Evolutionary conservation across 139 green algal species (phyloP).

Genomic region (Zygnema cylindricum): DNA sequence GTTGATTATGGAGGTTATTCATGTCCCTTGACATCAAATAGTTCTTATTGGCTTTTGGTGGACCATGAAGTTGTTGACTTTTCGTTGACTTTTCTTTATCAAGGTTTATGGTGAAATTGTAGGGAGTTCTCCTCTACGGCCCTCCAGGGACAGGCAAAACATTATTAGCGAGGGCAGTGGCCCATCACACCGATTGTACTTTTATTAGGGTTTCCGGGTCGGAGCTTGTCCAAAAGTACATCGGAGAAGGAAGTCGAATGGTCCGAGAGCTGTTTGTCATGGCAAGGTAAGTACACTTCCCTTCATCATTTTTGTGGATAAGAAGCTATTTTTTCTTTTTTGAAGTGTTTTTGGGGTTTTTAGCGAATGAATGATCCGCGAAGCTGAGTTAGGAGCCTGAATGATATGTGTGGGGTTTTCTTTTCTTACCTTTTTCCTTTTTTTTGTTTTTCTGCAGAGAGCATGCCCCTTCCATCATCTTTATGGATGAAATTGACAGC

Average conservation of each 20-base stretch:
- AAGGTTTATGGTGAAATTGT: not conserved
- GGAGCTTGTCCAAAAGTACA: constrained; percentile 99
- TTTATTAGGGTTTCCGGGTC: constrained; percentile 97
- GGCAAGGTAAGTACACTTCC: constrained; percentile 78
- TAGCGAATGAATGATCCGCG: too few relatives aligned
- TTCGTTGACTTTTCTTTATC: too few relatives aligned
- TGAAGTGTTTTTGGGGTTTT: too few relatives aligned
- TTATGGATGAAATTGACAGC: constrained; percentile 99
- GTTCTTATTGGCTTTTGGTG: too few relatives aligned
- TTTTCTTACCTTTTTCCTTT: not conserved
- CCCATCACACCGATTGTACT: constrained; percentile 99
- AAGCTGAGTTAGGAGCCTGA: too few relatives aligned
- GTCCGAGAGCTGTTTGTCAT: constrained; percentile 99
- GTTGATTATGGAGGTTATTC: too few relatives aligned
- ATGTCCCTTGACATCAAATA: too few relatives aligned
- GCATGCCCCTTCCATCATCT: constrained; percentile 98
- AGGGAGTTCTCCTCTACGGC: constrained; percentile 91
- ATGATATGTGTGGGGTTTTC: too few relatives aligned
- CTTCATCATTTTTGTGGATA: too few relatives aligned
- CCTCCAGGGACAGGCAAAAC: constrained; percentile 76
- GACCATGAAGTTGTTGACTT: too few relatives aligned
- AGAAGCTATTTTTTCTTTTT: too few relatives aligned
- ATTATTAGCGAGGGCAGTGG: constrained; percentile 91
- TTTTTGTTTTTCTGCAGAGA: constrained; percentile 67
- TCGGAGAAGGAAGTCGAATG: constrained; percentile 98